A percentile compares a stretch with the other conserved stretches of the same genome.
Conservation (phyloP, 371 early-diverging fungal species). For the Chytridium lagenaria region DNA sequence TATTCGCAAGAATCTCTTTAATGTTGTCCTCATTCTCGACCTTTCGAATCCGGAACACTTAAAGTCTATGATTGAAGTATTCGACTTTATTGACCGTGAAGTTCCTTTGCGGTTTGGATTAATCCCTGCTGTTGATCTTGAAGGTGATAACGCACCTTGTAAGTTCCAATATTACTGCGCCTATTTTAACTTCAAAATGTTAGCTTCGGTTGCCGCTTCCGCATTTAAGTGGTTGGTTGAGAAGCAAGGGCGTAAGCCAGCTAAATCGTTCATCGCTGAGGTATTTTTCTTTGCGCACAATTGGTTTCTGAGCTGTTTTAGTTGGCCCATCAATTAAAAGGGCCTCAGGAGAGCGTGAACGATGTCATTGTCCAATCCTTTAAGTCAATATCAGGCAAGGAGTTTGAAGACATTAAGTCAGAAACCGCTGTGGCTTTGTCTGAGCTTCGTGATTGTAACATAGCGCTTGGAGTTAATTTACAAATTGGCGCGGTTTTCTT, state of each 20-base stretch:
- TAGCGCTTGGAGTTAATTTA: conserved; percentile 21
- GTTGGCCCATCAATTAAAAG: no score
- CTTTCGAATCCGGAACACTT: conserved; percentile 45
- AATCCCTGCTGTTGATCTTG: conserved; percentile 63
- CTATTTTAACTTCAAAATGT: background rate
- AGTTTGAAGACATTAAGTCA: no score
- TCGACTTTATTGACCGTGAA: conserved; percentile 63
- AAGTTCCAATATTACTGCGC: conserved; percentile 13
- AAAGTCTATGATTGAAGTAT: conserved; percentile 39
- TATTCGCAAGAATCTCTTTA: conserved; percentile 76
- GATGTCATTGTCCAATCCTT: no score
- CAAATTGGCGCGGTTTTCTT: conserved; percentile 66
- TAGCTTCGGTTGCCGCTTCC: conserved; percentile 24
- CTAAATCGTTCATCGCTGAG: background rate
- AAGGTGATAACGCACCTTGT: conserved; percentile 21
- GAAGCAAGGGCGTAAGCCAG: conserved; percentile 9
- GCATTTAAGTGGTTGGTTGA: conserved; percentile 18
- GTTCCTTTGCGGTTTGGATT: conserved; percentile 87
- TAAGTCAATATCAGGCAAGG: no score
- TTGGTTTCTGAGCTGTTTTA: no score
- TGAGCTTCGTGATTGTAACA: background rate
- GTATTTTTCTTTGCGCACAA: no score
- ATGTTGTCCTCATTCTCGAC: conserved; percentile 72
- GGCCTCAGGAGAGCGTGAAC: no score
- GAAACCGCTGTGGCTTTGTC: no score